Evolutionary conservation across 495 filamentous ascomycete genomes (phyloP).

Genomic region (Podospora sp.): DNA sequence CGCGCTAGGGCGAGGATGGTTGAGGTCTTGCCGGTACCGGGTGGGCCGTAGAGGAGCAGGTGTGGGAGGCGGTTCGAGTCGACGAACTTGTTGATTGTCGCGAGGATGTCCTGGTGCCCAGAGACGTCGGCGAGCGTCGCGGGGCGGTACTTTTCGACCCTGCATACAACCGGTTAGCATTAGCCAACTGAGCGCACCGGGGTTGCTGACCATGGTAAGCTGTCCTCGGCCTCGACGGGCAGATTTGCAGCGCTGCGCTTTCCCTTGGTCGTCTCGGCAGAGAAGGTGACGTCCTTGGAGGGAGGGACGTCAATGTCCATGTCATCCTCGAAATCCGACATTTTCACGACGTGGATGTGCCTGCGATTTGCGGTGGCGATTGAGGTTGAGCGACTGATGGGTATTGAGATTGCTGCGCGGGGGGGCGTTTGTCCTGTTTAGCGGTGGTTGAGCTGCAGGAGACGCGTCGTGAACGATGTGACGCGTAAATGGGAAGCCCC

Average conservation of each 20-base stretch:
- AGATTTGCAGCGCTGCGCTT: slow-evolving; percentile 92
- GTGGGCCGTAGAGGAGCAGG: slow-evolving; percentile 96
- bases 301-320: slow-evolving; percentile 79
- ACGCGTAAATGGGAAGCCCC: background rate
- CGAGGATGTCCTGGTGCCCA: slow-evolving; percentile 96
- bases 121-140: slow-evolving; percentile 87
- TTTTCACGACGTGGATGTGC: slow-evolving; percentile 41
- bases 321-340: slow-evolving; percentile 92
- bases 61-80: slow-evolving; percentile 91
- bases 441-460: too few relatives aligned
- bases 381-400: background rate
- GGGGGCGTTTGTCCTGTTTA: too few relatives aligned
- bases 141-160: slow-evolving; percentile 99
- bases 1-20: slow-evolving; percentile 90
- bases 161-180: slow-evolving; percentile 37
- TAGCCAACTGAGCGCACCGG: background rate
- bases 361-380: background rate
- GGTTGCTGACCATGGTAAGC: slow-evolving; percentile 78
- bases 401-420: too few relatives aligned
- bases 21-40: slow-evolving; percentile 96
- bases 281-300: slow-evolving; percentile 61
- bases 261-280: slow-evolving; percentile 72
- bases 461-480: background rate
- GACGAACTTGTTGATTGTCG: slow-evolving; percentile 96
- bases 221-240: slow-evolving; percentile 91